Base-by-base conservation (phyloP, 2,329 filamentous ascomycete genomes). In the Diplodia mutila region DNA sequence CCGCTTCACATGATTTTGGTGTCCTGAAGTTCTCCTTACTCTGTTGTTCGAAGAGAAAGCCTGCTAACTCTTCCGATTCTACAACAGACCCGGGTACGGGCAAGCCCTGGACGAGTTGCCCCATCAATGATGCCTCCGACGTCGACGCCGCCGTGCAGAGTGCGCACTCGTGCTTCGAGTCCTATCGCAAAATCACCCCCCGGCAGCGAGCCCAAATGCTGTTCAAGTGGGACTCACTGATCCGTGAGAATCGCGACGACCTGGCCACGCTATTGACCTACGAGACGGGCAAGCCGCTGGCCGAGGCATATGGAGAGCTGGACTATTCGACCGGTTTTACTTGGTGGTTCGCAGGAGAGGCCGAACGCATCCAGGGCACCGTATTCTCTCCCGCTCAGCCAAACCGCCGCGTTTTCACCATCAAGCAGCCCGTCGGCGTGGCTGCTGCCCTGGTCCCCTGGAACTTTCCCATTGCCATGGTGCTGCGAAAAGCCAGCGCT, bases 171-270 rank as follows among this genome's bases (percentile, higher is more conserved):
- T 86, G 87, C 4, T 91, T 91, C 72, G 78, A 87, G 69, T 78
- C 78, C 23, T 91, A 86, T 78, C 83, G 81, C 68, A 88, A 87
- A 69, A 77, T 84, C 66, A 90, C 85, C 70, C 88, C 89, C 0
- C 82, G 87, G 18, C 82, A 83, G 64, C 84, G 89, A 65, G 88
- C 89, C 1, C 85, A 89, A 71, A 85, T 86, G 76, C 79, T 91
- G 11, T 77, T 89, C 66, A 87, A 87, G 75, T 91, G 89, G 88
- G 86, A 91, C 76, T 76, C 83, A 3, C 80, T 91, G 66, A 90
- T 90, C 70, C 83, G 85, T 8, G 86, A 86, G 64, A 86, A 89
- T 71, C 83, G 80, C 69, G 85, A 89, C 61, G 89, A 91, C 71
- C 77, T 91, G 39, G 87, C 88, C 2, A 84, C 85, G 25, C 86